Conservation (phyloP, 768 basidiomycete species). For the Tulasnella sp. region DNA sequence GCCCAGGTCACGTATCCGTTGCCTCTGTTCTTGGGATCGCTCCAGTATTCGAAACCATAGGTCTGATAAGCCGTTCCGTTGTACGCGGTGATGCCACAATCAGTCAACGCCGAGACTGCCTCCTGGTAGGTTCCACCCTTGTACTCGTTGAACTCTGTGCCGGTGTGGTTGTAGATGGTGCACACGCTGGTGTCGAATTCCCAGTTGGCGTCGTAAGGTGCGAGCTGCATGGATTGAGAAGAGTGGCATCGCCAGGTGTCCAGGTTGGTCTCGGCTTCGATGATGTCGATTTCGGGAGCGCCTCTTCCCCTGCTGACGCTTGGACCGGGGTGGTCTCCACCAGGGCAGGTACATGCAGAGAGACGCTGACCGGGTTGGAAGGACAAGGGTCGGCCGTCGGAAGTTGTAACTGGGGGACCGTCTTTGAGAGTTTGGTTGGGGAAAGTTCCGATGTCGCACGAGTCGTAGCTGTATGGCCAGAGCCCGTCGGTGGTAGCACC, state of each 20-base stretch:
- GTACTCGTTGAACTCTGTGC: conserved; percentile 62
- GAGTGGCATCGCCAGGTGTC: conserved; percentile 53
- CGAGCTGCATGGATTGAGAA: conserved; percentile 76
- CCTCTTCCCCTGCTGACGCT: conserved; percentile 57
- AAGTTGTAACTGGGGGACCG: conserved; percentile 55
- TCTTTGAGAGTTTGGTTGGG: conserved; percentile 67
- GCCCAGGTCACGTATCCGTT: conserved; percentile 87
- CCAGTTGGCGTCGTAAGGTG: conserved; percentile 73
- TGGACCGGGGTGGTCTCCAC: conserved; percentile 86
- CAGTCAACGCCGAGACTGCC: conserved; percentile 62
- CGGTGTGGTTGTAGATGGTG: conserved; percentile 48
- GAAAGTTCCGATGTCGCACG: conserved; percentile 83
- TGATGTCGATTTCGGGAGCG: conserved; percentile 89
- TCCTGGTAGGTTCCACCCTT: conserved; percentile 50
- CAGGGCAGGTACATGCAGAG: conserved; percentile 83
- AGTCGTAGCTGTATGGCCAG: conserved; percentile 80
- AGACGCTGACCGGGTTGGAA: conserved; percentile 81
- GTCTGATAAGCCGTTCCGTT: conserved; percentile 50
- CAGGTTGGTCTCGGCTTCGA: conserved; percentile 74
- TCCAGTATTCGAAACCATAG: conserved; percentile 80
- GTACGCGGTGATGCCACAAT: conserved; percentile 55
- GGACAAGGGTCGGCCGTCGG: conserved; percentile 49
- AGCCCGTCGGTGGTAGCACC: conserved; percentile 83
- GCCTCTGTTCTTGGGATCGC: conserved; percentile 57
- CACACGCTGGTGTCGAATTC: conserved; percentile 53